phyloP scores from a whole-genome alignment of 176 grass and related monocot species.

The Aegilops bicornis region DNA sequence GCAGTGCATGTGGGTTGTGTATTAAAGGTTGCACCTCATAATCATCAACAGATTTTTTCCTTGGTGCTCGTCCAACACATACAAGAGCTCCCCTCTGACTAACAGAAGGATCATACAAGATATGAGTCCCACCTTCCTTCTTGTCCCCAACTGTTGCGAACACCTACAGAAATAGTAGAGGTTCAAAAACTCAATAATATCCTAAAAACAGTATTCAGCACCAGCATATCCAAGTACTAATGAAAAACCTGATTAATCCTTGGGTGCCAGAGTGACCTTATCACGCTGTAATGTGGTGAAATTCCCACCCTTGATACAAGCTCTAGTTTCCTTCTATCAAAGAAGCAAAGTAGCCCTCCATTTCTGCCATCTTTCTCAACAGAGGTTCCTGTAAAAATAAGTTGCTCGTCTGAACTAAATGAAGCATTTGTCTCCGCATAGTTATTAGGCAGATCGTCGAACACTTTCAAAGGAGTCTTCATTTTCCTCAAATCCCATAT shows the following conservation, averaged over 20 bases:
- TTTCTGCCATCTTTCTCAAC: constrained; percentile 78
- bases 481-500: constrained; percentile 91
- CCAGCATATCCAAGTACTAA: not conserved
- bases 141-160: constrained; percentile 93
- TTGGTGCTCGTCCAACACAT: constrained; percentile 87
- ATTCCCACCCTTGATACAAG: constrained; percentile 88
- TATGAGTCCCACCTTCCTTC: constrained; percentile 88
- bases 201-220: not conserved
- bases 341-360: constrained; percentile 93
- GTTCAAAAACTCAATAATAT: constrained; percentile 15
- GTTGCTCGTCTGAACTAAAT: constrained; percentile 93
- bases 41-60: constrained; percentile 93
- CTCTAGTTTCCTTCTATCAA: constrained; percentile 94
- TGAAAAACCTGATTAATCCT: constrained; percentile 87
- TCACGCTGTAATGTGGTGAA: constrained; percentile 82
- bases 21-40: constrained; percentile 90
- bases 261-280: constrained; percentile 83
- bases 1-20: constrained; percentile 94
- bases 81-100: constrained; percentile 96
- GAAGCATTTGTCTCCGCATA: constrained; percentile 87
- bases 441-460: constrained; percentile 84
- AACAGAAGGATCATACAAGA: constrained; percentile 90
- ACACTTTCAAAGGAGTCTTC: constrained; percentile 79
- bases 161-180: constrained; percentile 61
- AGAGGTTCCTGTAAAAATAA: constrained; percentile 94